Evolutionary conservation across 1,139 yeast species (phyloP).

Genomic region (Zygosaccharomyces sapae): DNA sequence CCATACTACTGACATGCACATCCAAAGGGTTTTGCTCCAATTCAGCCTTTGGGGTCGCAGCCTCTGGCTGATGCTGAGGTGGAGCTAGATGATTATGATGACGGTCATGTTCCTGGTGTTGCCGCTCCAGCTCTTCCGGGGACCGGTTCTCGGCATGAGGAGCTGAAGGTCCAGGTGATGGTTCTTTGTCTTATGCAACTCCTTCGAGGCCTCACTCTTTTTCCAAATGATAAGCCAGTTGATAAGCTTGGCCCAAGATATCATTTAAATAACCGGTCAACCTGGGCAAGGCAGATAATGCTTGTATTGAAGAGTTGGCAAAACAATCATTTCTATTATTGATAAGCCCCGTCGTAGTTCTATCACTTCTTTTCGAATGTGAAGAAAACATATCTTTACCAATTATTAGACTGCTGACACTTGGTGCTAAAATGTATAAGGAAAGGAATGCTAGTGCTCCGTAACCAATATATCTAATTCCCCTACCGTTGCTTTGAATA

Average conservation of each 20-base stretch:
- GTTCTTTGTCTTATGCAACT: background rate
- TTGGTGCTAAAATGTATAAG: conserved; percentile 19
- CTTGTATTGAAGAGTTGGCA: conserved; percentile 88
- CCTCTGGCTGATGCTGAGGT: background rate
- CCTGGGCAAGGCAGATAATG: conserved; percentile 65
- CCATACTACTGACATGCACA: conserved; percentile 9
- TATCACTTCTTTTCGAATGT: conserved; percentile 57
- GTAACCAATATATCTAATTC: conserved; percentile 7
- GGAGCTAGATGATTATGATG: background rate
- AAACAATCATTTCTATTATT: conserved; percentile 87
- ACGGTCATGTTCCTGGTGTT: background rate
- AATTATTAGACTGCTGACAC: conserved; percentile 12
- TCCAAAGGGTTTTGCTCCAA: conserved; percentile 12
- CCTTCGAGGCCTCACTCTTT: conserved; percentile 1
- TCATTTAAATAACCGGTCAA: conserved; percentile 59
- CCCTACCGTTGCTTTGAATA: conserved; percentile 8
- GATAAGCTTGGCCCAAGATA: conserved; percentile 31
- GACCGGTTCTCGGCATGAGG: background rate
- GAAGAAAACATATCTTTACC: conserved; percentile 10
- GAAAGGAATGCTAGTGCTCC: conserved; percentile 14
- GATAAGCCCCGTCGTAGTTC: conserved; percentile 73
- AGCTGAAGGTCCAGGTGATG: background rate
- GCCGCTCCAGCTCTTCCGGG: background rate
- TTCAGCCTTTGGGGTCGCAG: conserved; percentile 13
- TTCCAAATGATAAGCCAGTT: conserved; percentile 2